Evolutionary conservation across 164 flowering plant species (phyloP).

Genomic region (Aristolochia fimbriata): DNA sequence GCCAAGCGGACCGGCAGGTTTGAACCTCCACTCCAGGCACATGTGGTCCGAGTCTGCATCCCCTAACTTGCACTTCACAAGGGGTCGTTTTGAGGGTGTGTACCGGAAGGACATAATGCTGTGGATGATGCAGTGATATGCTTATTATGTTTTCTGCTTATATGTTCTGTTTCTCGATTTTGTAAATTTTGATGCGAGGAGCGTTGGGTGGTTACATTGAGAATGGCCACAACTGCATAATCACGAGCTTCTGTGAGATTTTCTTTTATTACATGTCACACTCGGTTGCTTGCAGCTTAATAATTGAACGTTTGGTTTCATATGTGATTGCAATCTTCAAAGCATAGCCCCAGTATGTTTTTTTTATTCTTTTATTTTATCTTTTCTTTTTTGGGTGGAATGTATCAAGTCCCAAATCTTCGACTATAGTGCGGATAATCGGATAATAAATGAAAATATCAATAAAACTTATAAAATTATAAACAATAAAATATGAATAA

Average conservation of each 20-base stretch:
- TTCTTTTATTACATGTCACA: neutral
- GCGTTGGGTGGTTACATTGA: no score
- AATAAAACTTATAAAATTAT: no score
- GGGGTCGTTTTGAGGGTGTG: slow-evolving; percentile 30
- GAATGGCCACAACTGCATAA: neutral
- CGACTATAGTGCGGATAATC: no score
- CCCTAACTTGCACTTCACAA: slow-evolving; percentile 8
- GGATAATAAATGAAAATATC: no score
- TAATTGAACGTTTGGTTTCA: no score
- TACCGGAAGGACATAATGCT: slow-evolving; percentile 59
- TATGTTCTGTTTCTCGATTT: neutral
- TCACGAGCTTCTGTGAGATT: neutral
- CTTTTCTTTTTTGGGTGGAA: no score
- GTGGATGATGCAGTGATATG: slow-evolving; percentile 45
- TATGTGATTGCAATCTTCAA: no score
- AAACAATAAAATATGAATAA: no score
- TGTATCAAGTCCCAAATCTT: no score
- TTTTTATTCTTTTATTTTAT: no score
- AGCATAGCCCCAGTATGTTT: no score
- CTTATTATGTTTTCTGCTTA: no score
- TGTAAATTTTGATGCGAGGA: neutral
- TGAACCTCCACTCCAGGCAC: slow-evolving; percentile 40
- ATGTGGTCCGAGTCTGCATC: slow-evolving; percentile 14
- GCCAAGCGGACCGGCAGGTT: slow-evolving; percentile 27
- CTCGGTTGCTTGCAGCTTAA: neutral